A percentile compares a stretch with the other conserved stretches of the same genome.
phyloP scores from a whole-genome alignment of 768 basidiomycete genomes.

The Fomitopsis serialis region DNA sequence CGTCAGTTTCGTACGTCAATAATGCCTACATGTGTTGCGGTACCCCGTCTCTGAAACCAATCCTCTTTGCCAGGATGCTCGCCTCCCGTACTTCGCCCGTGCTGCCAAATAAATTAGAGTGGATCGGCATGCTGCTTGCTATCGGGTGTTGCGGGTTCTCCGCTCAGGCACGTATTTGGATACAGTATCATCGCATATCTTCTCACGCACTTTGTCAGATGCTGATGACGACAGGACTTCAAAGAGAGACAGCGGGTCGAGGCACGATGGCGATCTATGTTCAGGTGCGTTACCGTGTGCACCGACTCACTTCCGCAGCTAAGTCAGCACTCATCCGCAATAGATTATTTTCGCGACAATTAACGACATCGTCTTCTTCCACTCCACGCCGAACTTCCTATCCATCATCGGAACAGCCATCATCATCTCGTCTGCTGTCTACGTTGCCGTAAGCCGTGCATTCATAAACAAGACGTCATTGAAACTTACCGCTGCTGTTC shows the following conservation, averaged over 20 bases:
- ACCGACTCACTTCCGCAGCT: too few relatives aligned
- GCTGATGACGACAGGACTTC: slow-evolving; percentile 59
- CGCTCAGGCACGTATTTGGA: slow-evolving; percentile 27
- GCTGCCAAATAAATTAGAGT: slow-evolving; percentile 36
- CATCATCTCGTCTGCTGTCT: slow-evolving; percentile 61
- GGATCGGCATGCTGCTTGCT: slow-evolving; percentile 39
- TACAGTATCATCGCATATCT: background rate
- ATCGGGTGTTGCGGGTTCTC: slow-evolving; percentile 49
- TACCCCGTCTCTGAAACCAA: background rate
- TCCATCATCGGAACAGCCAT: slow-evolving; percentile 60
- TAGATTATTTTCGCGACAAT: slow-evolving; percentile 62
- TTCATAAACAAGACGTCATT: too few relatives aligned
- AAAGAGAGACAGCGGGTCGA: slow-evolving; percentile 59
- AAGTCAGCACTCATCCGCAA: too few relatives aligned
- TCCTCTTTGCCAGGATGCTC: slow-evolving; percentile 33
- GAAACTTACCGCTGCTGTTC: too few relatives aligned
- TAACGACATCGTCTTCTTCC: slow-evolving; percentile 62
- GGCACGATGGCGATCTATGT: slow-evolving; percentile 59
- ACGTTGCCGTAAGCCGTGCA: slow-evolving; percentile 47
- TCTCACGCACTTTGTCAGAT: slow-evolving; percentile 22
- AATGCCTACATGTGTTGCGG: too few relatives aligned
- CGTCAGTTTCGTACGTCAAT: slow-evolving; percentile 22
- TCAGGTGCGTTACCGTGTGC: slow-evolving; percentile 29
- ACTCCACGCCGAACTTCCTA: slow-evolving; percentile 48
- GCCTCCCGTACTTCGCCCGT: slow-evolving; percentile 34